Evolutionary conservation across 129 eudicot genomes (phyloP).

Genomic region (Tagetes patula): DNA sequence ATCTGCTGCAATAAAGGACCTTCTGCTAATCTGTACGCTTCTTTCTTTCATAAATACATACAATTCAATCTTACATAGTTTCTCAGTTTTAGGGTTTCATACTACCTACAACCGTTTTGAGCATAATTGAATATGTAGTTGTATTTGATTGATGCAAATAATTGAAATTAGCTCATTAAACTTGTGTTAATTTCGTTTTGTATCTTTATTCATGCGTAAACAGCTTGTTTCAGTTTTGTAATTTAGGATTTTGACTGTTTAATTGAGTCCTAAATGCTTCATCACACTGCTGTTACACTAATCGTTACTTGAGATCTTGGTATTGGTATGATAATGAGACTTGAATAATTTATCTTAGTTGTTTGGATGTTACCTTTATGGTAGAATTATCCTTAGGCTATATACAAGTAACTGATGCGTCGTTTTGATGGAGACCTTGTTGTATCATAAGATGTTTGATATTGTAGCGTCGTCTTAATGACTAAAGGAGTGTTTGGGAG

Average conservation of each 20-base stretch:
- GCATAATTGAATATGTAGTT: too few relatives aligned
- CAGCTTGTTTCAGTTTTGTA: neutral
- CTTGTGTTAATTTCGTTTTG: conserved; percentile 6
- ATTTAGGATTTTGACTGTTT: neutral
- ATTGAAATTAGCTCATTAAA: conserved; percentile 4
- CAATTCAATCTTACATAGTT: neutral
- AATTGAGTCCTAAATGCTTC: neutral
- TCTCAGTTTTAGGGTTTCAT: conserved; percentile 1
- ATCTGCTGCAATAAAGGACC: too few relatives aligned
- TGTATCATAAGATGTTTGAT: neutral
- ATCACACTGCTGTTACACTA: neutral
- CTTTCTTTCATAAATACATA: neutral
- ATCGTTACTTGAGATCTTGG: neutral
- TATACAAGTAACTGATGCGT: neutral
- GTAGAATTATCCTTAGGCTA: neutral
- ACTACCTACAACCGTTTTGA: neutral
- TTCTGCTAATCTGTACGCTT: conserved; percentile 34
- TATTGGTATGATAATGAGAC: neutral
- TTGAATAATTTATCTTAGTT: neutral
- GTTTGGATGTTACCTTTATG: neutral
- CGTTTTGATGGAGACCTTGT: neutral
- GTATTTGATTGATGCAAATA: neutral
- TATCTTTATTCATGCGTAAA: neutral
- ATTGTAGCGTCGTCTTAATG: neutral
- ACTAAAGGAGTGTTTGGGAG: neutral